Conservation (phyloP, 352 stramenopile genomes). For the Phytopythium sindhum region DNA sequence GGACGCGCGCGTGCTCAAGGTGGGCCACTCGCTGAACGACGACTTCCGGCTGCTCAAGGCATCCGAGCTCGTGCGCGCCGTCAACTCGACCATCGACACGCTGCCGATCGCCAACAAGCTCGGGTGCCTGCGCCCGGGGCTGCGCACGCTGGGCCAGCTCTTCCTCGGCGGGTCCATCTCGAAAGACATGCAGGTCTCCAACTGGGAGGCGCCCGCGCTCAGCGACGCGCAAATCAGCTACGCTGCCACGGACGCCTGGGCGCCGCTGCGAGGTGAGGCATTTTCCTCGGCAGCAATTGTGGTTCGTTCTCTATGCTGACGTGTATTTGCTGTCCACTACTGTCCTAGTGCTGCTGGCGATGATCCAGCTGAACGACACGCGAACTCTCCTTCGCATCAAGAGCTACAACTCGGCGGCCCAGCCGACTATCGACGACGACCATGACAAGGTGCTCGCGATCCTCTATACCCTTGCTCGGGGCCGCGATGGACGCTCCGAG, state of each 20-base stretch:
- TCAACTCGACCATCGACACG: constrained; percentile 77
- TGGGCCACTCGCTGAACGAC: constrained; percentile 75
- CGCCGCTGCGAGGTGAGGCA: constrained; percentile 55
- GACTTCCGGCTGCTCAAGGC: constrained; percentile 66
- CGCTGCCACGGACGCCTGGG: constrained; percentile 78
- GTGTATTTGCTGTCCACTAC: constrained; percentile 6
- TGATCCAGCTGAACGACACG: constrained; percentile 68
- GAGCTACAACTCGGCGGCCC: constrained; percentile 49
- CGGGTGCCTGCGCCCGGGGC: constrained; percentile 63
- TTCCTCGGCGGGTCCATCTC: constrained; percentile 66
- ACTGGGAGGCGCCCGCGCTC: constrained; percentile 73
- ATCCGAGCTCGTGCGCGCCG: constrained; percentile 48
- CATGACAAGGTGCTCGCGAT: constrained; percentile 44
- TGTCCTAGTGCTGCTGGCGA: constrained; percentile 61
- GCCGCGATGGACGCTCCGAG: constrained; percentile 7
- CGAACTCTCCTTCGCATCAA: constrained; percentile 55
- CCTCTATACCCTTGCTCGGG: constrained; percentile 38
- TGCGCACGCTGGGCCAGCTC: constrained; percentile 74
- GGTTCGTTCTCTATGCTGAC: neutral
- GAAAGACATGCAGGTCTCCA: constrained; percentile 86
- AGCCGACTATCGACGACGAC: constrained; percentile 34
- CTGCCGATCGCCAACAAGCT: constrained; percentile 75
- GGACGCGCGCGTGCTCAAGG: constrained; percentile 60
- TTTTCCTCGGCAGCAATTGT: neutral
- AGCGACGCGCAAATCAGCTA: constrained; percentile 73